phyloP scores from a whole-genome alignment of 768 basidiomycete species.

The Mycena haematopus region DNA sequence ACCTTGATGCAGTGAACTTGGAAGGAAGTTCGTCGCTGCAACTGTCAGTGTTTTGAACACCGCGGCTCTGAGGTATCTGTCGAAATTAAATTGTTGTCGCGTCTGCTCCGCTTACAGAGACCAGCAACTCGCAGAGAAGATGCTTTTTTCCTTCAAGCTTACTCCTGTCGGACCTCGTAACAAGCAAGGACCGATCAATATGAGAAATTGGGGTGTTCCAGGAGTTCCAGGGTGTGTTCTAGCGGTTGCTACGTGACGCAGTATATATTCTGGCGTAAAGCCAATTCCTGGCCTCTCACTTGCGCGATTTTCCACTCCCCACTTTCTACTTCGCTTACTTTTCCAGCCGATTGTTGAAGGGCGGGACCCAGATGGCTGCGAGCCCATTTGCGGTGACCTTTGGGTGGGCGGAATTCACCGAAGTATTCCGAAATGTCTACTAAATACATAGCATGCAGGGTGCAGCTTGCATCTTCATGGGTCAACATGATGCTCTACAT shows the following conservation, averaged over 20 bases:
- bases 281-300: background rate
- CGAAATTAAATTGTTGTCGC: no score
- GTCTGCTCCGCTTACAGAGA: no score
- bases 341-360: conserved; percentile 9
- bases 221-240: no score
- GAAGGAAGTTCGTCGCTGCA: no score
- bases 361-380: conserved; percentile 23
- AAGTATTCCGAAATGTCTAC: background rate
- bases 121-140: no score
- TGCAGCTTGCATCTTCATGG: conserved; percentile 25
- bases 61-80: no score
- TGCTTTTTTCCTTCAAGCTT: no score
- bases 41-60: no score
- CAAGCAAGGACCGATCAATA: no score
- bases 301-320: background rate
- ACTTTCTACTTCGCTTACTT: background rate
- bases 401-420: conserved; percentile 1
- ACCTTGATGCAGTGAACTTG: no score
- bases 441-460: conserved; percentile 12
- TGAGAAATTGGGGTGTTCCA: no score
- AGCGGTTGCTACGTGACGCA: background rate
- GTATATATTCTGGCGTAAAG: background rate
- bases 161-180: no score
- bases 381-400: background rate
- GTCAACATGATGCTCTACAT: conserved; percentile 30